Evolutionary conservation across 345 rosid species (phyloP).

Genomic region (Aegle marmelos): DNA sequence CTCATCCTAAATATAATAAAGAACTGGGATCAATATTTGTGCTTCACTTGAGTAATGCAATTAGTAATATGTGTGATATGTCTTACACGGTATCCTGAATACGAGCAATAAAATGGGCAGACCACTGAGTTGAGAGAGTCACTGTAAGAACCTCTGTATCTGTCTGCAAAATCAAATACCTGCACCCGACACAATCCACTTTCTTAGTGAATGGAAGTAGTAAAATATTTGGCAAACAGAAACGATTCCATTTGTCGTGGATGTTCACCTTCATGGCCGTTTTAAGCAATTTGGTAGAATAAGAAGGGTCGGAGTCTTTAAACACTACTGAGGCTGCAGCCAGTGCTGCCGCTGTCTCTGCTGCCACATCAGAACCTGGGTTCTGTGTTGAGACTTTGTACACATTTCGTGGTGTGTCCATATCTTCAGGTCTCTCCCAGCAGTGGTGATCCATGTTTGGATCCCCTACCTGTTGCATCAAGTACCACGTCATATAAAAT

Average conservation of each 20-base stretch:
- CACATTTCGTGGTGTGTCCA: constrained; percentile 65
- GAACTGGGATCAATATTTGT: neutral
- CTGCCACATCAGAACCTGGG: constrained; percentile 81
- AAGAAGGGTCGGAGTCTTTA: constrained; percentile 57
- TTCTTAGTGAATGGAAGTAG: neutral
- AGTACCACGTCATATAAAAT: neutral
- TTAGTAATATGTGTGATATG: neutral
- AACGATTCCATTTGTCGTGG: neutral
- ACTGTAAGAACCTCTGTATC: constrained; percentile 61
- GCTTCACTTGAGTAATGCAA: neutral
- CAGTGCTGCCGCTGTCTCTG: constrained; percentile 74
- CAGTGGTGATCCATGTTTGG: constrained; percentile 66
- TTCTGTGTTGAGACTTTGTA: constrained; percentile 57
- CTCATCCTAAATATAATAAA: constrained; percentile 47
- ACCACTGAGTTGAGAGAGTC: constrained; percentile 58
- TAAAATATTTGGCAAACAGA: neutral
- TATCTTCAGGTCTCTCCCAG: constrained; percentile 85
- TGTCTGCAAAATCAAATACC: constrained; percentile 73
- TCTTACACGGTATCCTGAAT: constrained; percentile 59
- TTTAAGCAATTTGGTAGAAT: constrained; percentile 49
- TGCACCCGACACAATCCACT: constrained; percentile 17
- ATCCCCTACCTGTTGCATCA: constrained; percentile 56
- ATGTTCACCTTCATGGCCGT: constrained; percentile 47
- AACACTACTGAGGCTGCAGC: constrained; percentile 80
- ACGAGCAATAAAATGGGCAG: constrained; percentile 80